phyloP scores from a whole-genome alignment of 78 protist genomes.

The Dictyostelium intermedium region DNA sequence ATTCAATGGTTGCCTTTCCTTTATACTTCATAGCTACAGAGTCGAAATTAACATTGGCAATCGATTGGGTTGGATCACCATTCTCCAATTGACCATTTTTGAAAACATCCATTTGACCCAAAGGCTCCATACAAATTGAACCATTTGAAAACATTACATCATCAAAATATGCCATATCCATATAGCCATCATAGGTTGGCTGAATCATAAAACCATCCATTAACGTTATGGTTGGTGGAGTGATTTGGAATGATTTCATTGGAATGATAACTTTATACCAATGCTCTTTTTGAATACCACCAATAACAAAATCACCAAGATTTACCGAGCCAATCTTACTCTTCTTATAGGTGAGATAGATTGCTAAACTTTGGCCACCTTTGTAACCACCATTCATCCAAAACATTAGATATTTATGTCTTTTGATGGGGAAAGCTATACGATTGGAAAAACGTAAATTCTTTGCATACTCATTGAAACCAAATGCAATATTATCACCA shows the following conservation, averaged over 20 bases:
- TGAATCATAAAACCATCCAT: background rate
- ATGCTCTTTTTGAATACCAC: background rate
- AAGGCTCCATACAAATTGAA: background rate
- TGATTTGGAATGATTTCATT: conserved; percentile 11
- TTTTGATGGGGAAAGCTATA: background rate
- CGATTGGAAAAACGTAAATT: background rate
- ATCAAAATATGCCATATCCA: conserved; percentile 13
- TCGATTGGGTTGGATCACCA: background rate
- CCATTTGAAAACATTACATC: conserved; percentile 3
- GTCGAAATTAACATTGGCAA: background rate
- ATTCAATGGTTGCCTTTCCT: conserved; percentile 12
- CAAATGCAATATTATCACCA: conserved; percentile 14
- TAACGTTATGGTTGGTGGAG: background rate
- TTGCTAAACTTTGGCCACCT: background rate
- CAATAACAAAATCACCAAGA: background rate
- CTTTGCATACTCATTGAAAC: background rate
- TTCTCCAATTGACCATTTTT: background rate
- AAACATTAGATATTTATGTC: conserved; percentile 12
- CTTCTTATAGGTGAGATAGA: background rate
- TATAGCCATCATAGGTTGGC: background rate
- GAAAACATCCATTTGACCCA: background rate
- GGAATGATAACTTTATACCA: conserved; percentile 4
- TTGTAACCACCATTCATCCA: conserved; percentile 10
- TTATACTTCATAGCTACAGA: background rate
- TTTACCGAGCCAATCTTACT: background rate